Evolutionary conservation across 2,329 filamentous ascomycete species (phyloP), one percentile per base, ranked within the genome.

Genomic region (Beauveria varroae): DNA sequence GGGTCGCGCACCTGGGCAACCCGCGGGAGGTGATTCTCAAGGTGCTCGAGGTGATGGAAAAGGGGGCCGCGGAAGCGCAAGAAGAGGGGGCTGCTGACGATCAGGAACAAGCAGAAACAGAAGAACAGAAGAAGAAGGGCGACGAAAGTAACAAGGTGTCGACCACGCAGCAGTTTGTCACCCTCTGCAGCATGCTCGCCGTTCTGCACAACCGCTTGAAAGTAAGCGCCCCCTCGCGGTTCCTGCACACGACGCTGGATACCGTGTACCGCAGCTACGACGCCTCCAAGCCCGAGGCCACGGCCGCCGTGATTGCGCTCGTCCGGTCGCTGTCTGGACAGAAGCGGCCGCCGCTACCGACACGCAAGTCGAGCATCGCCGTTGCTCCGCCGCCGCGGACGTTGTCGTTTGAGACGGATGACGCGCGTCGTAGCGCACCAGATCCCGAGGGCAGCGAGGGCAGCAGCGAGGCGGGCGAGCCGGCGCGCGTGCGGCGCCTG

Each of bases 1-100:
- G 87, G 34, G 86, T 93, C 57, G 90, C 90, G 37, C 83, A 86
- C 26, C 79, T 91, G 44, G 90, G 90, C 56, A 95, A 93, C 70
- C 90, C 90, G 1, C 80, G 90, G 56, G 90, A 95, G 73, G 88
- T 92, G 51, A 88, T 93, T 63, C 78, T 95, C 67, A 93, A 93
- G 71, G 85, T 91, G 34, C 86, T 90, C 28, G 89, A 93, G 71
- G 83, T 85, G 16, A 77, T 95, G 63, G 84, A 88, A 57, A 80
- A 83, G 52, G 72, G 74, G 43, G 75, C 78, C n/a, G 73, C 75
- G 9, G 75, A 75, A 51, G 49, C 30, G 3, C 40, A 46, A 24
- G 47, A 26, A 14, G 40, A 30, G 12, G 34, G 34, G 14, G 5
- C 1, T 14, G 34, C 34, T 37, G 34, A 12, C 12, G 12, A 37